Conservation (phyloP, 352 stramenopile species). For the Phytophthora ramorum region DNA sequence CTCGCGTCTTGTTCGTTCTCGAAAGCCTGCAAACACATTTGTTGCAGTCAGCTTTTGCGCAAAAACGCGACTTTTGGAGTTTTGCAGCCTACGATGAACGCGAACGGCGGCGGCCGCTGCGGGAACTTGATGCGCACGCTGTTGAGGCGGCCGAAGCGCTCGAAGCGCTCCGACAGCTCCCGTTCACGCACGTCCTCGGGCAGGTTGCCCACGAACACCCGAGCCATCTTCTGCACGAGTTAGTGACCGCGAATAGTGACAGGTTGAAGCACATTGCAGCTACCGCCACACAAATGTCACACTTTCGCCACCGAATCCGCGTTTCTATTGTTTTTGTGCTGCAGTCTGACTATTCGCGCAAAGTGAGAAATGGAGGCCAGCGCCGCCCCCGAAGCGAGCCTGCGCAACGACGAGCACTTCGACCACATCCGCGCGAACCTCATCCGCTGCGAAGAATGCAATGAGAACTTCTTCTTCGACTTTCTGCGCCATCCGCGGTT, state of each 20-base stretch:
- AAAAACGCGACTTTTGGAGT: background rate
- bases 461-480: constrained; percentile 86
- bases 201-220: constrained; percentile 72
- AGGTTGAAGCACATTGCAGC: constrained; percentile 5
- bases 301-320: constrained; percentile 4
- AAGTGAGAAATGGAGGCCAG: background rate
- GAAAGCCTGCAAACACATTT: constrained; percentile 49
- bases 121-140: constrained; percentile 67
- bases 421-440: constrained; percentile 68
- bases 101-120: constrained; percentile 49
- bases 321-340: constrained; percentile 12
- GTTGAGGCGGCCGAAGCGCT: constrained; percentile 52
- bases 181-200: constrained; percentile 60
- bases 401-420: constrained; percentile 71
- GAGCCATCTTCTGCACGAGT: constrained; percentile 30
- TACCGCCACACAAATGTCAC: constrained; percentile 4
- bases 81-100: constrained; percentile 49
- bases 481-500: constrained; percentile 76
- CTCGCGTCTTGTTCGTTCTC: constrained; percentile 61
- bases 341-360: background rate
- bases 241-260: constrained; percentile 7
- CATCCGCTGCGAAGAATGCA: constrained; percentile 83
- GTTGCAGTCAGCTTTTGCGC: no score
- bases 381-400: background rate
- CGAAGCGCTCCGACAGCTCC: constrained; percentile 65